Percentiles rank a stretch among this genome's conserved stretches.
These are phyloP conservation scores for Colletotrichum spinosum DNA, from an alignment of 2,329 filamentous ascomycete species.

Conservation along the genomic window DNA sequence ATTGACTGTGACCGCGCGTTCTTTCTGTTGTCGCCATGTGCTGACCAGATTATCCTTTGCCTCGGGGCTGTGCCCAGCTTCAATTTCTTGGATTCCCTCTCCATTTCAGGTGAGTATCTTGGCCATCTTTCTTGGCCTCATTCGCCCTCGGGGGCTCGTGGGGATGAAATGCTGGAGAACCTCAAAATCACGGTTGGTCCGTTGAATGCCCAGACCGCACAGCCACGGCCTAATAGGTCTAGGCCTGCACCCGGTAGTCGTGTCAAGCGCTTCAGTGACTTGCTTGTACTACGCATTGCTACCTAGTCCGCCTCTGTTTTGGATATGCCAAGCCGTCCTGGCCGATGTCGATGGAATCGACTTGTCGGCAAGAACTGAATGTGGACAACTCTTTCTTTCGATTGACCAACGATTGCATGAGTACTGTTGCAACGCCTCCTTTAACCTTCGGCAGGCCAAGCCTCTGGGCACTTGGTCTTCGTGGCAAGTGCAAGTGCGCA, in stretches of 20 bases:
- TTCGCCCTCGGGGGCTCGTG: background rate
- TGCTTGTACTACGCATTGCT: background rate
- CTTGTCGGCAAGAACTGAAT: no score
- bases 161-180: background rate
- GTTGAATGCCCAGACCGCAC: constrained; percentile 27
- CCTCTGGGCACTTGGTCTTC: background rate
- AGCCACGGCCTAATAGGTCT: constrained; percentile 15
- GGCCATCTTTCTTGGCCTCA: constrained; percentile 23
- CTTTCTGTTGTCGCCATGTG: background rate
- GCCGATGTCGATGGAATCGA: background rate
- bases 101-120: constrained; percentile 17
- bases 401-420: no score
- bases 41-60: background rate
- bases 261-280: no score
- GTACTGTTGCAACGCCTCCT: background rate
- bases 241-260: no score
- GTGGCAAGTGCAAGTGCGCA: background rate
- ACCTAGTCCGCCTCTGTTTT: background rate
- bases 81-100: constrained; percentile 3
- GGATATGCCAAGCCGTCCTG: constrained; percentile 8
- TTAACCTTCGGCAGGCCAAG: background rate
- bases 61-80: constrained; percentile 11
- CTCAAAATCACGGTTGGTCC: background rate
- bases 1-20: constrained; percentile 11
- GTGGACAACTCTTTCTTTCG: no score